Evolutionary conservation across 129 eudicot species (phyloP).

Genomic region (Pulicaria dysenterica): DNA sequence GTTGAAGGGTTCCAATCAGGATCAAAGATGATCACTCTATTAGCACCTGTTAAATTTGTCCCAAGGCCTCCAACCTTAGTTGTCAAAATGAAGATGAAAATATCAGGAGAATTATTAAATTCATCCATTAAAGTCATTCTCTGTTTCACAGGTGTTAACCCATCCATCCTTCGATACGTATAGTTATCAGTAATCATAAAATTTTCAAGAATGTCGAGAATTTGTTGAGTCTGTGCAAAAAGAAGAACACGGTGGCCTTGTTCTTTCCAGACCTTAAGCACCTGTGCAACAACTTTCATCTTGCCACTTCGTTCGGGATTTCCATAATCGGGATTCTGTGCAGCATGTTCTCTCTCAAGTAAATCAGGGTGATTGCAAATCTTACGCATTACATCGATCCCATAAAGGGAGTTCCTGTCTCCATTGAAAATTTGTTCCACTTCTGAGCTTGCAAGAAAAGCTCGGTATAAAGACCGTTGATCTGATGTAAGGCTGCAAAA

Average conservation of each 20-base stretch:
- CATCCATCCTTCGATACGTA: constrained; percentile 92
- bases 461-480: constrained; percentile 76
- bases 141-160: constrained; percentile 81
- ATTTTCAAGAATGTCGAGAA: constrained; percentile 91
- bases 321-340: constrained; percentile 78
- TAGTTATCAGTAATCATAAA: constrained; percentile 56
- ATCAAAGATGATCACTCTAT: constrained; percentile 92
- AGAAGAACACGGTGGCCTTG: constrained; percentile 96
- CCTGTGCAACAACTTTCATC: constrained; percentile 82
- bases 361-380: constrained; percentile 97
- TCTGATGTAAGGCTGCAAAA: constrained; percentile 87
- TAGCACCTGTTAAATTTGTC: constrained; percentile 90
- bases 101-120: constrained; percentile 70
- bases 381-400: constrained; percentile 96
- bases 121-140: constrained; percentile 89
- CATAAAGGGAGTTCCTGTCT: constrained; percentile 79
- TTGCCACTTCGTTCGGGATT: constrained; percentile 91
- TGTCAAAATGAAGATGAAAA: constrained; percentile 83
- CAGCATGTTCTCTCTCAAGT: constrained; percentile 88
- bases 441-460: constrained; percentile 96
- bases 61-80: constrained; percentile 99
- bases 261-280: constrained; percentile 87
- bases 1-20: constrained; percentile 99
- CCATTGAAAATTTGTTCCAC: constrained; percentile 95
- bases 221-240: constrained; percentile 91